These are phyloP conservation scores for Sphagnurus paluster DNA, from an alignment of 1,284 basidiomycete genomes.

Conservation along the genomic window DNA sequence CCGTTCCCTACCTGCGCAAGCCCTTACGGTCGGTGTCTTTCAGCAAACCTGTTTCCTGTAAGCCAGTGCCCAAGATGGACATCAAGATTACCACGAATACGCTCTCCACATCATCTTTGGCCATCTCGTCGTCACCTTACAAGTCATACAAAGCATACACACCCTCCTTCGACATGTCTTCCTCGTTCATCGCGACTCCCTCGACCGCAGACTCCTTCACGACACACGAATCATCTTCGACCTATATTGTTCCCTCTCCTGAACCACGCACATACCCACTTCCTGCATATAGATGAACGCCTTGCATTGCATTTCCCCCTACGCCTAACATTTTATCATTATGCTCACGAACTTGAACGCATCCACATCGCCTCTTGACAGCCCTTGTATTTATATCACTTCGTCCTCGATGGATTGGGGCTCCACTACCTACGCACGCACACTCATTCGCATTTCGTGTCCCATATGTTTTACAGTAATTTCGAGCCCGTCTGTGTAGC, in stretches of 20 bases:
- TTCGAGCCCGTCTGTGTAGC: too few species aligned
- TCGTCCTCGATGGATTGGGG: neutral
- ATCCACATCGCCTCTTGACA: neutral
- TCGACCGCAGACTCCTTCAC: neutral
- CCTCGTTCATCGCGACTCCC: constrained; percentile 2
- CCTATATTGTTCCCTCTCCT: neutral
- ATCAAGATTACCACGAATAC: constrained; percentile 3
- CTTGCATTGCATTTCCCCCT: neutral
- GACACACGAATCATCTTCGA: neutral
- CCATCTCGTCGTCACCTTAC: neutral
- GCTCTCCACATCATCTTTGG: neutral
- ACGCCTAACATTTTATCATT: neutral
- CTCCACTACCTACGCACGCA: too few species aligned
- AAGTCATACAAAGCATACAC: constrained; percentile 3
- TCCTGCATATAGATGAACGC: constrained; percentile 1
- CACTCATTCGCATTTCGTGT: too few species aligned
- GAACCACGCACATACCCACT: neutral
- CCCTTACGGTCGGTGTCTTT: neutral
- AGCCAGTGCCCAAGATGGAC: neutral
- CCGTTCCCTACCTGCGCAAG: neutral
- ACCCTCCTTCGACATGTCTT: constrained; percentile 6
- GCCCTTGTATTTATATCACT: neutral
- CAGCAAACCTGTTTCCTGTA: neutral
- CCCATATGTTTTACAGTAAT: too few species aligned
- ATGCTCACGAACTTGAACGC: neutral